Base-by-base conservation (phyloP, 305 asterid species). In the Euphrasia arctica region DNA sequence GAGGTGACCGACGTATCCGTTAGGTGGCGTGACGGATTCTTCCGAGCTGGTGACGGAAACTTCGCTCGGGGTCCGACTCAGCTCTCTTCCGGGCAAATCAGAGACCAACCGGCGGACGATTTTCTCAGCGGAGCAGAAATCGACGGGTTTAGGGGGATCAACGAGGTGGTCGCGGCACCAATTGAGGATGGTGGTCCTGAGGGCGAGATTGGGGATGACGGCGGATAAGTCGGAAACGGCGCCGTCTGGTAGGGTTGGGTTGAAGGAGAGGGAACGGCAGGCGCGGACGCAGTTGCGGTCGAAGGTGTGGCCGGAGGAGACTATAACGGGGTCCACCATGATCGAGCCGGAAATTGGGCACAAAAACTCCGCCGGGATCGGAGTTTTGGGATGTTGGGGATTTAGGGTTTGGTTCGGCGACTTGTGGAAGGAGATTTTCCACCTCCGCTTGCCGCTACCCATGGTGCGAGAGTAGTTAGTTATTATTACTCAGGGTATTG, bases 311-410 rank as follows among this genome's bases (percentile, higher is more conserved):
- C 97, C 97, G 36, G 97, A 87, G 43, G 97, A 69, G 9, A 87
- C 85, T 8, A 92, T 82, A 2, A 92, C 97, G 0, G 98, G 98
- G 72, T 92, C 98, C 71, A 90, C 89, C 98, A 92, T 92, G 12
- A 87, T 66, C 15, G 80, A 62, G 51, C 82, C 82, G 0, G 98
- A 87, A 4, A 92, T 60, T 0, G 98, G 95, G 66, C 98, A 92
- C 0, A 82, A 1, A 59, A 92, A 92, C 70, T 92, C 98, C 5
- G 32, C 59, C 0, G 98, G 97, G 6, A 75, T 70, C 9, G 69
- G n/a, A 2, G 11, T 39, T 2, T 41, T 7, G 4, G 65, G 27
- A 8, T 25, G 61, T 12, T 57, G 69, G 2, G 27, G 41, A 25
- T 36, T 58, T 8, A 55, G 62, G 10, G 36, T 22, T 29, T 50